Percentiles rank a stretch among this genome's conserved stretches.
These are phyloP conservation scores for Histomonas meleagridis DNA, from an alignment of 208 protist species.

Conservation along the genomic window DNA sequence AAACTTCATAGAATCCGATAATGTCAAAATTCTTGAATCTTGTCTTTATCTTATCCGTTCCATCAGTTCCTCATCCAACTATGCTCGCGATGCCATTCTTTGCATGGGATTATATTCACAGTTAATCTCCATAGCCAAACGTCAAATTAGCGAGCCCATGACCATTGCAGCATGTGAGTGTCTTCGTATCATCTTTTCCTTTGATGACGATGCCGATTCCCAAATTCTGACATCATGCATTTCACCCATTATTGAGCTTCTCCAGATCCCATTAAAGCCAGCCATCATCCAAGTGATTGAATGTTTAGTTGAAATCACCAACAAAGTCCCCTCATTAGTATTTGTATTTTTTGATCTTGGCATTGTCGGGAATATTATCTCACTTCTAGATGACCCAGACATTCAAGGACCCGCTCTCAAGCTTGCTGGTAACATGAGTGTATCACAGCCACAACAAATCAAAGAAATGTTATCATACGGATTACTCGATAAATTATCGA, in stretches of 20 bases:
- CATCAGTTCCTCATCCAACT: not conserved
- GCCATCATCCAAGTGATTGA: not conserved
- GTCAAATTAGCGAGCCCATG: not conserved
- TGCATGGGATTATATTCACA: not conserved
- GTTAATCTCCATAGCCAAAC: not conserved
- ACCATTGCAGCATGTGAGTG: not conserved
- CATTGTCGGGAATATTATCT: not conserved
- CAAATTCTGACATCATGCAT: not conserved
- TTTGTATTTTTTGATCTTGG: not conserved
- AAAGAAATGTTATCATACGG: not conserved
- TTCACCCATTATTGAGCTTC: not conserved
- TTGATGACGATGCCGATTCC: not conserved
- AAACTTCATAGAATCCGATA: no score
- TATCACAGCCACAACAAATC: not conserved
- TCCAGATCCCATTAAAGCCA: not conserved
- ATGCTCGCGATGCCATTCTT: not conserved
- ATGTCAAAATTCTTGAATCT: no score
- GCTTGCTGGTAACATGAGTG: not conserved
- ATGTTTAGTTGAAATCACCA: not conserved
- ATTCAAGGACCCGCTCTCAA: not conserved
- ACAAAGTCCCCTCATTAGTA: not conserved
- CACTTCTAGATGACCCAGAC: not conserved
- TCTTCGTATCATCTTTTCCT: not conserved
- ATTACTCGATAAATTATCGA: not conserved
- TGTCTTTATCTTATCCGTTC: not conserved